Evolutionary conservation across 2,329 filamentous ascomycete species (phyloP).

Genomic region (Colletotrichum shisoi): DNA sequence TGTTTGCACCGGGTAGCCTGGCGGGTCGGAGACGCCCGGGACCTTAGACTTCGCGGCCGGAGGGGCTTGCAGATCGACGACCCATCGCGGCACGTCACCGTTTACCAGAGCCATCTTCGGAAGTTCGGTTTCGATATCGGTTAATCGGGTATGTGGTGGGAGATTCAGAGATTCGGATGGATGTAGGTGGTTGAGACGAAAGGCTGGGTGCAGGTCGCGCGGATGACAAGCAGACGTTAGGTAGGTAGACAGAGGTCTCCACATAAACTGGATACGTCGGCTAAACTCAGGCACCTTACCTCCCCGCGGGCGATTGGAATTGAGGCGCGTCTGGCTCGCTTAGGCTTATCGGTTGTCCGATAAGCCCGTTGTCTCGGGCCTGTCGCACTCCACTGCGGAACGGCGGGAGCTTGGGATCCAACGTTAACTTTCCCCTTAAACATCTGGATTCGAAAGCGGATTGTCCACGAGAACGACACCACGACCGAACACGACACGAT

Average conservation of each 20-base stretch:
- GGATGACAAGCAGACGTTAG: constrained; percentile 24
- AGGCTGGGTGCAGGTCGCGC: not conserved
- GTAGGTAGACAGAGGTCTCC: constrained; percentile 10
- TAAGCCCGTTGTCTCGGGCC: constrained; percentile 28
- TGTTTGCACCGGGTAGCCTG: constrained; percentile 73
- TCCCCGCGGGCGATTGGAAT: no score
- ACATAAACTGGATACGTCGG: constrained; percentile 6
- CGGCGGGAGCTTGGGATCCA: constrained; percentile 32
- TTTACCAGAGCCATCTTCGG: constrained; percentile 39
- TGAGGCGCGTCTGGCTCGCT: constrained; percentile 24
- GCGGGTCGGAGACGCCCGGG: constrained; percentile 78
- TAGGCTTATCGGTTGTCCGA: constrained; percentile 31
- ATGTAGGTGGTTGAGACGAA: constrained; percentile 17
- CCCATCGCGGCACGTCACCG: constrained; percentile 75
- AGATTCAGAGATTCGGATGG: not conserved
- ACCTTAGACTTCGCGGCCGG: constrained; percentile 72
- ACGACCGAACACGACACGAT: constrained; percentile 13
- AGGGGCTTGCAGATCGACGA: constrained; percentile 77
- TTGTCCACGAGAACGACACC: constrained; percentile 25
- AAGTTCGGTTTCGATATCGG: not conserved
- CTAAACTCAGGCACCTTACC: constrained; percentile 16
- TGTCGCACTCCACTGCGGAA: constrained; percentile 36
- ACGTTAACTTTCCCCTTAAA: constrained; percentile 34
- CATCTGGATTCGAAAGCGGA: constrained; percentile 25
- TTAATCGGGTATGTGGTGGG: not conserved